phyloP scores from a whole-genome alignment of 257 asterid genomes.

The Phtheirospermum japonicum region DNA sequence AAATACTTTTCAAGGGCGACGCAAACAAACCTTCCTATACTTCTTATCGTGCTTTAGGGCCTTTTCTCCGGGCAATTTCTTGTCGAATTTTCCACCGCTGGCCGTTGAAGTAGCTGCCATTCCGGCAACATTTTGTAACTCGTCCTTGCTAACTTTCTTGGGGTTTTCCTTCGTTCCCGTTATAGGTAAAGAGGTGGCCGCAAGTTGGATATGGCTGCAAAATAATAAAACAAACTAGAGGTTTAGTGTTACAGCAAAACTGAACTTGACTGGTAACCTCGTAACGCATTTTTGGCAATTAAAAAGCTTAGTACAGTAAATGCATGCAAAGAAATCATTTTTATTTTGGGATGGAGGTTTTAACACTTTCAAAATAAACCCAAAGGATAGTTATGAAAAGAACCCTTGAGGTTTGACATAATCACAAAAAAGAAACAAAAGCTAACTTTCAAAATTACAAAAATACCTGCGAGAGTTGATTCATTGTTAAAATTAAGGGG shows the following conservation, averaged over 20 bases:
- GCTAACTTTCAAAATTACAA: too few relatives aligned
- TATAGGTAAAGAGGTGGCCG: conserved; percentile 86
- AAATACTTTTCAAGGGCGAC: conserved; percentile 8
- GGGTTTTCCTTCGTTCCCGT: conserved; percentile 73
- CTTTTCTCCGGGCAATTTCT: conserved; percentile 87
- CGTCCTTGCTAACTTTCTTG: conserved; percentile 72
- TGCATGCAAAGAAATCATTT: not conserved
- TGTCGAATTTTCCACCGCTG: conserved; percentile 98
- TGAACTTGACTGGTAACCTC: not conserved
- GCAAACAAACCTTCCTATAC: conserved; percentile 65
- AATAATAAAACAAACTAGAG: conserved; percentile 21
- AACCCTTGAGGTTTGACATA: too few relatives aligned
- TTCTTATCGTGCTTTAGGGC: conserved; percentile 90
- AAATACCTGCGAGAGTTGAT: too few relatives aligned
- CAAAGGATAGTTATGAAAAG: too few relatives aligned
- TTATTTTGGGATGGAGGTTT: too few relatives aligned
- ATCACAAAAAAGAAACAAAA: too few relatives aligned
- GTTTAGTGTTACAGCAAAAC: conserved; percentile 12
- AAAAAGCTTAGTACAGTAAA: not conserved
- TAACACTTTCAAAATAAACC: too few relatives aligned
- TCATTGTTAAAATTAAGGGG: too few relatives aligned
- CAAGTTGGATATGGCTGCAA: conserved; percentile 87
- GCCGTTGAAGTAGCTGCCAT: conserved; percentile 93
- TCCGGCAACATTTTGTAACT: conserved; percentile 88
- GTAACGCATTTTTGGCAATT: not conserved